Evolutionary conservation across 2,329 filamentous ascomycete species (phyloP).

Genomic region (Fusarium tupiense): DNA sequence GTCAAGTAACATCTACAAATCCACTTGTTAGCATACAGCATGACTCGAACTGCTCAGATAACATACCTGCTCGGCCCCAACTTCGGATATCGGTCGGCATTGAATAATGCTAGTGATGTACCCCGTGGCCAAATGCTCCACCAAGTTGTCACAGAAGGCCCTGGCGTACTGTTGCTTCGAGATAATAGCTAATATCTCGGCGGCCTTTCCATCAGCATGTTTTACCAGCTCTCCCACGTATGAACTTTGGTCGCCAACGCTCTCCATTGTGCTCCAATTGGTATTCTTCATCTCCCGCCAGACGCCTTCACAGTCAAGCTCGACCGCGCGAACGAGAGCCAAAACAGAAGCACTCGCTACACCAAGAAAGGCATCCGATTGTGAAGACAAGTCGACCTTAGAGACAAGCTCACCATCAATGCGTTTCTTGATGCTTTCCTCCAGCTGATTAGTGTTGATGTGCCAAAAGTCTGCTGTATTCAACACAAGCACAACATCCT

Average conservation of each 20-base stretch:
- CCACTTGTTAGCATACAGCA: constrained; percentile 35
- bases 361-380: constrained; percentile 94
- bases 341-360: constrained; percentile 90
- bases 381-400: constrained; percentile 87
- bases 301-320: constrained; percentile 81
- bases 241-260: constrained; percentile 90
- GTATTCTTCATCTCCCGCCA: constrained; percentile 99
- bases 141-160: constrained; percentile 95
- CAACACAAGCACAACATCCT: constrained; percentile 85
- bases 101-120: constrained; percentile 88
- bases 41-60: background rate
- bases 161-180: constrained; percentile 94
- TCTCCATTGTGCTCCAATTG: constrained; percentile 93
- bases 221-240: constrained; percentile 86
- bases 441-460: constrained; percentile 88
- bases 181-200: constrained; percentile 79
- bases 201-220: constrained; percentile 75
- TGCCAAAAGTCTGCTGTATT: constrained; percentile 99
- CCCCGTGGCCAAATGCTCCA: constrained; percentile 82
- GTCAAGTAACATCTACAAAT: constrained; percentile 85
- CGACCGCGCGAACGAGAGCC: constrained; percentile 83
- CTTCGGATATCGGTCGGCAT: constrained; percentile 90
- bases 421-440: constrained; percentile 91
- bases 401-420: constrained; percentile 82
- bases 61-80: constrained; percentile 86